Conservation (phyloP, 768 basidiomycete species). For the Amylocystis lapponica region DNA sequence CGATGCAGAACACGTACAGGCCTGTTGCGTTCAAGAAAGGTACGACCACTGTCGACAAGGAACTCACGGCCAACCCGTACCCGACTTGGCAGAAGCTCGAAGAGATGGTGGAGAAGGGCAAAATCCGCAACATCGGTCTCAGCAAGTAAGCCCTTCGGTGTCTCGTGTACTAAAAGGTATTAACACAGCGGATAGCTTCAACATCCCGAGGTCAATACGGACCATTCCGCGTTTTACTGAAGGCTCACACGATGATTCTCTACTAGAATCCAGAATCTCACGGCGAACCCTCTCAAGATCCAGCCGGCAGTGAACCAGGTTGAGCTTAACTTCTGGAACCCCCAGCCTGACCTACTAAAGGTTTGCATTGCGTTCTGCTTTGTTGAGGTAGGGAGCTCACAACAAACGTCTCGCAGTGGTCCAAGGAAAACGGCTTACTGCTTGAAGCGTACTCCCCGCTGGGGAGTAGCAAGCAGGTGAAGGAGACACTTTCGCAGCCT, state of each 20-base stretch:
- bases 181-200: slow-evolving; percentile 43
- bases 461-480: slow-evolving; percentile 55
- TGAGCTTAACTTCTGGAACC: slow-evolving; percentile 72
- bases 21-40: slow-evolving; percentile 63
- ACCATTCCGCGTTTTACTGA: not conserved
- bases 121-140: slow-evolving; percentile 73
- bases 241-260: not conserved
- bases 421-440: slow-evolving; percentile 56
- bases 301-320: slow-evolving; percentile 73
- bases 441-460: slow-evolving; percentile 77
- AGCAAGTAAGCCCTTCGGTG: slow-evolving; percentile 53
- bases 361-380: slow-evolving; percentile 26
- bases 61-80: slow-evolving; percentile 64
- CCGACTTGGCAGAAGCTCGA: slow-evolving; percentile 81
- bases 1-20: slow-evolving; percentile 29
- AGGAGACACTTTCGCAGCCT: slow-evolving; percentile 51
- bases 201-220: slow-evolving; percentile 38
- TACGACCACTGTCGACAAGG: slow-evolving; percentile 41
- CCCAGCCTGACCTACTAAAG: slow-evolving; percentile 70
- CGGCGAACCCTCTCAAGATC: slow-evolving; percentile 53
- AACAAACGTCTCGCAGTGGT: slow-evolving; percentile 43
- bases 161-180: not conserved
- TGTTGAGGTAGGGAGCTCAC: not conserved
- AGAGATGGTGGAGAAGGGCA: slow-evolving; percentile 70
- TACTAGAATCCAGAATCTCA: slow-evolving; percentile 51